Percentiles rank a stretch among this genome's conserved stretches.
Conservation (phyloP, 306 rosid species). For the Prunus mume region DNA sequence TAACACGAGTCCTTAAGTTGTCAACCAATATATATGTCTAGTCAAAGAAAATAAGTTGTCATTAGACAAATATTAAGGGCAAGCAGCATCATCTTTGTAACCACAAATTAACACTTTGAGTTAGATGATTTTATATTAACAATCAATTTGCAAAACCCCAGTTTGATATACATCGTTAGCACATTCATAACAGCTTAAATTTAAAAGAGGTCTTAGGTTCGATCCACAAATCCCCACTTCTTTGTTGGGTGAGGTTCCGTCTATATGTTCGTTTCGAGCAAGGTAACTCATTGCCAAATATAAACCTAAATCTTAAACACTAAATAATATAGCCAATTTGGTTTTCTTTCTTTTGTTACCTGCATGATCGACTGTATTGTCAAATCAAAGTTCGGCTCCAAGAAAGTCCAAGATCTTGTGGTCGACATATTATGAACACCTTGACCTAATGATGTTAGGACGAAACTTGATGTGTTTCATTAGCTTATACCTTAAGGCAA, state of each 20-base stretch:
- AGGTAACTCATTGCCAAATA: too few relatives aligned
- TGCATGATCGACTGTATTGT: not conserved
- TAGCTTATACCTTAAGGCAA: not conserved
- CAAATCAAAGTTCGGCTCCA: not conserved
- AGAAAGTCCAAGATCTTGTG: too few relatives aligned
- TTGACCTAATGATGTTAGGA: not conserved
- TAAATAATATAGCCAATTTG: not conserved
- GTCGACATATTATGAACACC: not conserved
- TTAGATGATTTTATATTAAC: not conserved
- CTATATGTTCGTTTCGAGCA: too few relatives aligned
- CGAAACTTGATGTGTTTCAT: not conserved
- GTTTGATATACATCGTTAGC: not conserved
- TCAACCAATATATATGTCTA: too few relatives aligned
- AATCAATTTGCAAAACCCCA: too few relatives aligned
- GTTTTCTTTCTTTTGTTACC: not conserved
- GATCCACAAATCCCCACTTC: too few relatives aligned
- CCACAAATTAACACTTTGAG: not conserved
- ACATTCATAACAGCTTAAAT: not conserved
- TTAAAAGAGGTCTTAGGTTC: not conserved
- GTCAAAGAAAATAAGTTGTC: too few relatives aligned
- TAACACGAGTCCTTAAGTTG: too few relatives aligned
- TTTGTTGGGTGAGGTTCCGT: too few relatives aligned
- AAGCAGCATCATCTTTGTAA: not conserved
- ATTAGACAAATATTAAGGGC: too few relatives aligned
- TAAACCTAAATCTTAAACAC: not conserved